Percentiles rank a stretch among this genome's conserved stretches.
Evolutionary conservation across 2,329 filamentous ascomycete genomes (phyloP).

Genomic region (Aspergillus ibericus): DNA sequence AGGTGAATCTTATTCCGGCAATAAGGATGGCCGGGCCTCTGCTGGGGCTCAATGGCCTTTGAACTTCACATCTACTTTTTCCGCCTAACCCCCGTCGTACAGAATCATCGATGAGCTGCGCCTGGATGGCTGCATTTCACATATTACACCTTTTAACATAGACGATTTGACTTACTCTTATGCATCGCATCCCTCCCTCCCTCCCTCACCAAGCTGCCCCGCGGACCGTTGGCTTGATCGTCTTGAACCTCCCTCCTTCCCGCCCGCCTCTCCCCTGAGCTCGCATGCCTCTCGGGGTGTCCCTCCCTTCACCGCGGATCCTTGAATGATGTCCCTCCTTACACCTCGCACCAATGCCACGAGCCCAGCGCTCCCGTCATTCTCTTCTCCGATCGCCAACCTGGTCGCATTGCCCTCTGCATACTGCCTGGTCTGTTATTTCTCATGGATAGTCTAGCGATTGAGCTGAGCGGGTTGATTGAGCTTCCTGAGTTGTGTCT

Average conservation of each 20-base stretch:
- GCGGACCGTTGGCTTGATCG: constrained; percentile 12
- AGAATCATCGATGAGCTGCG: constrained; percentile 5
- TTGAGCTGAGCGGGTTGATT: constrained; percentile 32
- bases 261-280: background rate
- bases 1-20: constrained; percentile 11
- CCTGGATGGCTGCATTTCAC: constrained; percentile 7
- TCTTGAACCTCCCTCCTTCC: constrained; percentile 7
- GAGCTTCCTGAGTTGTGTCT: constrained; percentile 20
- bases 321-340: constrained; percentile 1
- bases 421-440: constrained; percentile 21
- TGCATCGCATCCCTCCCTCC: constrained; percentile 6
- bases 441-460: constrained; percentile 33
- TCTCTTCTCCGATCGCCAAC: constrained; percentile 14
- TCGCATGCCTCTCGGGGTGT: background rate
- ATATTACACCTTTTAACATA: constrained; percentile 10
- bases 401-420: constrained; percentile 17
- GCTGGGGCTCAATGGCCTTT: background rate
- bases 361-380: constrained; percentile 16
- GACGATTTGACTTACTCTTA: constrained; percentile 9
- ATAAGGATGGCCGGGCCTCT: background rate
- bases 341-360: background rate
- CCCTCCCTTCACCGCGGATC: background rate
- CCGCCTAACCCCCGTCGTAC: background rate
- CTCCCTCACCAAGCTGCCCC: constrained; percentile 1
- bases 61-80: background rate